Conservation (phyloP, 78 protist species). For the Isochrysis galbana region DNA sequence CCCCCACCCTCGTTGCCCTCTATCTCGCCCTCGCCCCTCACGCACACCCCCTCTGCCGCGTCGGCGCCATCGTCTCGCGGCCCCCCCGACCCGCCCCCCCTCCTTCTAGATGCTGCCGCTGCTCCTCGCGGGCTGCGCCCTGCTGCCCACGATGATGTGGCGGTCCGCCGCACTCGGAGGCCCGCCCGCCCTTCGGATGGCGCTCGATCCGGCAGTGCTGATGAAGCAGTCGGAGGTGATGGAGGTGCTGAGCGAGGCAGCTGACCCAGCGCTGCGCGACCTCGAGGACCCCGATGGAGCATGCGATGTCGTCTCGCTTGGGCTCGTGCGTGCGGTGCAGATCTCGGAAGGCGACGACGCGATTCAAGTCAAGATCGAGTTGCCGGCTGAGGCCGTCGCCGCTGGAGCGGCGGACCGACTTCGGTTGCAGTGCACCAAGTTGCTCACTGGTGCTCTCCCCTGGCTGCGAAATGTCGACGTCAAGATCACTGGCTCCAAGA, state of each 20-base stretch:
- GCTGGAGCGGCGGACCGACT: background rate
- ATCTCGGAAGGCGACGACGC: background rate
- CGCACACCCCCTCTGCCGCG: too few species aligned
- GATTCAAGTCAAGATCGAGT: background rate
- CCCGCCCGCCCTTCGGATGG: too few species aligned
- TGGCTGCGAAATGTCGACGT: background rate
- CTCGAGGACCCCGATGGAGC: background rate
- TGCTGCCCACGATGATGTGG: too few species aligned
- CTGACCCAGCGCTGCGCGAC: background rate
- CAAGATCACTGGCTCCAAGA: background rate
- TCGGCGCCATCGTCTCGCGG: too few species aligned
- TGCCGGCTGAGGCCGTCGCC: background rate
- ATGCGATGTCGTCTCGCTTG: background rate
- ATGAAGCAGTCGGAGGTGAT: background rate
- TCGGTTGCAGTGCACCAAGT: background rate
- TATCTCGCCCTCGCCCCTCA: too few species aligned
- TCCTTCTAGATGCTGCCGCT: too few species aligned
- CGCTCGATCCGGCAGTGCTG: background rate
- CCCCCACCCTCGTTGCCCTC: too few species aligned
- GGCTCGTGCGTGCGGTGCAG: background rate
- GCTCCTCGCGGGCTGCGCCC: too few species aligned
- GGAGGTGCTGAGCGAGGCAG: background rate
- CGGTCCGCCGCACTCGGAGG: too few species aligned
- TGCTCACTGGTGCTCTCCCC: background rate
- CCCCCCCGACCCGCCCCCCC: too few species aligned